These are phyloP conservation scores for Citrus glauca DNA, from an alignment of 345 rosid genomes.

Conservation along the genomic window DNA sequence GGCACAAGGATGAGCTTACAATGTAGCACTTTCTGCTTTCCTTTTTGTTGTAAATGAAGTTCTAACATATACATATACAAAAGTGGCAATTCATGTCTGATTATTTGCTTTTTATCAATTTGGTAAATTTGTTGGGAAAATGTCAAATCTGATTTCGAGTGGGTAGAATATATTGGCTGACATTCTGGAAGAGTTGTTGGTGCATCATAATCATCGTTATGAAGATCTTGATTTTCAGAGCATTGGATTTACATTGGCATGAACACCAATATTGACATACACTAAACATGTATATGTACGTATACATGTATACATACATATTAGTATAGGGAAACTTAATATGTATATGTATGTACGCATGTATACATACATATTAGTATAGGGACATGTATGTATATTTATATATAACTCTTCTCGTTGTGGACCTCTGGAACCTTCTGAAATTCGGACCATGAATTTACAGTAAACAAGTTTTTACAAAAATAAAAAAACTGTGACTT, in stretches of 20 bases:
- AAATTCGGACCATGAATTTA: neutral
- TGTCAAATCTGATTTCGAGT: neutral
- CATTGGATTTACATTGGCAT: neutral
- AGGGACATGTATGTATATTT: too few relatives aligned
- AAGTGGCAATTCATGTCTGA: neutral
- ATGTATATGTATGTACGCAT: too few relatives aligned
- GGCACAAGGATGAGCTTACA: neutral
- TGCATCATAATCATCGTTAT: neutral
- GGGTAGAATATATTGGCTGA: neutral
- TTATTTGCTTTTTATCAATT: neutral
- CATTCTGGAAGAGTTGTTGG: neutral
- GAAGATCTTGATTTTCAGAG: neutral
- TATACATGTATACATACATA: neutral
- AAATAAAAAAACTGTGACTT: neutral
- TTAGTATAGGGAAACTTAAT: too few relatives aligned
- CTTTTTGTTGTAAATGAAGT: neutral
- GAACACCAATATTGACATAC: neutral
- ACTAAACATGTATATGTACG: too few relatives aligned
- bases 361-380: too few relatives aligned
- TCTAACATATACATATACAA: neutral
- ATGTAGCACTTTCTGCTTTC: neutral
- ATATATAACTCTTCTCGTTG: too few relatives aligned
- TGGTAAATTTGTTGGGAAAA: neutral
- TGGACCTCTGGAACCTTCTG: too few relatives aligned
- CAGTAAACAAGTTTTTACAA: neutral